Base-by-base conservation (phyloP, 192 early-diverging fungal species). In the Coemansia sp. region DNA sequence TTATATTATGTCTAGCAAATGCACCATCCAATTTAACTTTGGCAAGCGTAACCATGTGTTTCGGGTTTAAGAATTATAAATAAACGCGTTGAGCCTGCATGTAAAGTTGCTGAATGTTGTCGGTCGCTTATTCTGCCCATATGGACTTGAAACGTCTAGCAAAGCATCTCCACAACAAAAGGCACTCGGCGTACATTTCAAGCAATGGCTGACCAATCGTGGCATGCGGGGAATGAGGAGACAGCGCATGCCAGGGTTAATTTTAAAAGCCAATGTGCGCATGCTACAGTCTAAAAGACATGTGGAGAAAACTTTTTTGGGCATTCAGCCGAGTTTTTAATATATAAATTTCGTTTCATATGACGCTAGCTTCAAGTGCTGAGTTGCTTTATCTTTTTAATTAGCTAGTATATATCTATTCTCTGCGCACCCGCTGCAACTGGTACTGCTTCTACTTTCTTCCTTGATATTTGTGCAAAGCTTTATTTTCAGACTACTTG, bases 351-450 rank as follows among this genome's bases (percentile, higher is more conserved):
- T 15, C 14, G 41, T 45, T 45, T 45, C 41, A 45, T 45, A 45
- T 15, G 41, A 45, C 41, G 41, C 41, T n/a, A 45, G 15, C 5
- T 15, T 45, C 41, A n/a, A 15, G 41, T 5, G 41, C 41, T 19
- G 55, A 57, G 55, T 57, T 57, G 55, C 55, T 57, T 57, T 57
- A 38, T 57, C 29, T 37, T 57, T 37, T 32, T 32, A 21, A 57
- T 57, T 57, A 57, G 55, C 17, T 38, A 11, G 55, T 32, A n/a
- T 57, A 38, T 37, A 22, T 37, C 25, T 21, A 21, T 37, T n/a
- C 35, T 25, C 35, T 57, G 7, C 8, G 12, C 17, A 17, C 8
- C 4, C 37, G 9, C 32, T 55, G 27, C 23, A 25, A 55, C 53
- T 17, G 1, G 41, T 10, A 35, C 32, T 35, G 32, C 14, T 57